Base-by-base conservation (phyloP, 805 yeast genomes). In the Candida loeiensis region DNA sequence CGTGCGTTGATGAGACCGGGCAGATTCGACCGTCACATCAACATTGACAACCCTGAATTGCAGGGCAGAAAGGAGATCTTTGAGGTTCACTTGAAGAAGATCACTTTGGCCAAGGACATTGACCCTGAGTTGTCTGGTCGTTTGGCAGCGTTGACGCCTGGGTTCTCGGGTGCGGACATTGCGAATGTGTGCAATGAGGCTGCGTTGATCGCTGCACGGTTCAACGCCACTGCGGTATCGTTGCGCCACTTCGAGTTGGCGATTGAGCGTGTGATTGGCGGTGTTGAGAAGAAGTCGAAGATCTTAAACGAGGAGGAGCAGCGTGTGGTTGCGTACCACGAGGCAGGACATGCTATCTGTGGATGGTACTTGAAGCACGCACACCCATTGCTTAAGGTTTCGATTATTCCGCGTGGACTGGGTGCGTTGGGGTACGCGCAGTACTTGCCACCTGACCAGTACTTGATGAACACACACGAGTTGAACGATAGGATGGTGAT, bases 401-500 rank as follows among this genome's bases (percentile, higher is more conserved):
- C 97, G 12, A 93, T 95, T 53, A 87, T 93, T 45, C 99, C 99
- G 29, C 77, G 98, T 54, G 98, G 98, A 12, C 93, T 85, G 64
- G 96, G 95, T 48, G 96, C 98, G 2, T 73, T 93, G 39, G 99
- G 99, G 16, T 93, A 95, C 61, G 99, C 99, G 1, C 96, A 93
- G 61, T 95, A 91, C 58, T 73, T 95, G 48, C 99, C 99, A 2
- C 88, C 91, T 37, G 99, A 93, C 59, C 80, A 83, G 44, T 89
- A 86, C 55, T 69, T 93, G 54, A 69, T 86, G 50, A 77, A 83
- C 21, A 81, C 82, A 43, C 74, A 79, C 47, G 96, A 93, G 62
- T 76, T 90, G 46, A 73, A 72, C 49, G 95, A 93, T 61, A 77
- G 95, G 49, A 90, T 93, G 95, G 80, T 89, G 19, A 95, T 93